These are phyloP conservation scores for Epithemia pelagica DNA, from an alignment of 108 stramenopile species.

Conservation along the genomic window DNA sequence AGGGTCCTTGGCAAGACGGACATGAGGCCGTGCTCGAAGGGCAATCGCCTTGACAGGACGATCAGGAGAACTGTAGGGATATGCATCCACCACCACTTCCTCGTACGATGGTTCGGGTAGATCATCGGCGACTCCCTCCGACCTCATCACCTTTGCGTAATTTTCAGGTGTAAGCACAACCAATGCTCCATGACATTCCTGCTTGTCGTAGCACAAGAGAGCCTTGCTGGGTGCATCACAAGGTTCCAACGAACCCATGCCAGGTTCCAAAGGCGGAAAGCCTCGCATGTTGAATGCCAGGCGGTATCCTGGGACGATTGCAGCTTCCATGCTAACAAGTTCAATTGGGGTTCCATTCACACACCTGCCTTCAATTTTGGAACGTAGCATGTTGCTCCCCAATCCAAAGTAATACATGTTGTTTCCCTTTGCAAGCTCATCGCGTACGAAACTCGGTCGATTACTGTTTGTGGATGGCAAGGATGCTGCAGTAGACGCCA, in stretches of 20 bases:
- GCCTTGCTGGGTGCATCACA: constrained; percentile 12
- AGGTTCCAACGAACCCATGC: constrained; percentile 46
- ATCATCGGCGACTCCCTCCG: constrained; percentile 36
- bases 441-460: not conserved
- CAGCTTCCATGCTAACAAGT: constrained; percentile 25
- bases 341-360: constrained; percentile 32
- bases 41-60: constrained; percentile 41
- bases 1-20: constrained; percentile 30
- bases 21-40: constrained; percentile 31
- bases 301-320: constrained; percentile 29
- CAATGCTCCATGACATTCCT: constrained; percentile 56
- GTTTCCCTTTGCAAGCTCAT: constrained; percentile 5
- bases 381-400: constrained; percentile 41
- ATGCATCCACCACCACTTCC: constrained; percentile 29
- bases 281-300: constrained; percentile 50
- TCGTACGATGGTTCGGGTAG: constrained; percentile 30
- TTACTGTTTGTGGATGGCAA: not conserved
- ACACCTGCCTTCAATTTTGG: constrained; percentile 37
- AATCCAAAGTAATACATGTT: constrained; percentile 50
- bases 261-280: constrained; percentile 49
- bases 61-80: constrained; percentile 22
- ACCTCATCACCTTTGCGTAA: constrained; percentile 40
- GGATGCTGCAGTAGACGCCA: not conserved
- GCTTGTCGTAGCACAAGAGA: constrained; percentile 21
- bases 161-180: constrained; percentile 31